Evolutionary conservation across 2,329 filamentous ascomycete genomes (phyloP).

Genomic region (Colletotrichum agaves): DNA sequence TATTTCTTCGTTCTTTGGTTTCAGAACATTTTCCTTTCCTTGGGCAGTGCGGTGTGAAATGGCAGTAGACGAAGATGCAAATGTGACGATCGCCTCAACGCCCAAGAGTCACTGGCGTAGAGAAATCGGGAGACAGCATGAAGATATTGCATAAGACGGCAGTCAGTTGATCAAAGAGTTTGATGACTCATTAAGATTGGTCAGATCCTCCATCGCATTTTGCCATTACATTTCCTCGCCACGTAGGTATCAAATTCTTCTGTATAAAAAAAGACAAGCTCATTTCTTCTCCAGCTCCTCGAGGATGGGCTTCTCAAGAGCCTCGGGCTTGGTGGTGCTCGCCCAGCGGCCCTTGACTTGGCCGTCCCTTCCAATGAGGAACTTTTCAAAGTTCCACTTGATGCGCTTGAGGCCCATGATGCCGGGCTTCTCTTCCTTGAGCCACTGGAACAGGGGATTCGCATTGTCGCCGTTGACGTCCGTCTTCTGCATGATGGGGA

Average conservation of each 20-base stretch:
- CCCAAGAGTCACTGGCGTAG: too few species aligned
- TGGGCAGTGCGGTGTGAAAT: too few species aligned
- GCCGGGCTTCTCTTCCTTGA: conserved; percentile 80
- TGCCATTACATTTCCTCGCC: background rate
- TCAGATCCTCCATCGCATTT: background rate
- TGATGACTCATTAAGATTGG: background rate
- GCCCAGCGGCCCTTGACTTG: conserved; percentile 88
- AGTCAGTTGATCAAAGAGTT: background rate
- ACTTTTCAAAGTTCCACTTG: conserved; percentile 99
- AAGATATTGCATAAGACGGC: too few species aligned
- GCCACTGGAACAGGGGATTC: conserved; percentile 82
- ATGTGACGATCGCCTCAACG: too few species aligned
- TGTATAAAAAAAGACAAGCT: background rate
- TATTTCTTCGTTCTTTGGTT: too few species aligned
- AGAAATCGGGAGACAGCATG: too few species aligned
- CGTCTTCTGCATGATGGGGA: conserved; percentile 91
- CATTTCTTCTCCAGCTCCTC: conserved; percentile 72
- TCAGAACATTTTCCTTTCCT: too few species aligned
- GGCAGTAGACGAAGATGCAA: too few species aligned
- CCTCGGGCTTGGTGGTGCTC: conserved; percentile 86
- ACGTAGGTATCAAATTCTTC: conserved; percentile 25
- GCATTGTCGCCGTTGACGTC: conserved; percentile 92
- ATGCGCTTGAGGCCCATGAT: conserved; percentile 88
- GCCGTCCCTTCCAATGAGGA: conserved; percentile 87
- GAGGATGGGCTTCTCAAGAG: conserved; percentile 78